Conservation (phyloP, 2,329 filamentous ascomycete species). For the Erysiphe pulchra region DNA sequence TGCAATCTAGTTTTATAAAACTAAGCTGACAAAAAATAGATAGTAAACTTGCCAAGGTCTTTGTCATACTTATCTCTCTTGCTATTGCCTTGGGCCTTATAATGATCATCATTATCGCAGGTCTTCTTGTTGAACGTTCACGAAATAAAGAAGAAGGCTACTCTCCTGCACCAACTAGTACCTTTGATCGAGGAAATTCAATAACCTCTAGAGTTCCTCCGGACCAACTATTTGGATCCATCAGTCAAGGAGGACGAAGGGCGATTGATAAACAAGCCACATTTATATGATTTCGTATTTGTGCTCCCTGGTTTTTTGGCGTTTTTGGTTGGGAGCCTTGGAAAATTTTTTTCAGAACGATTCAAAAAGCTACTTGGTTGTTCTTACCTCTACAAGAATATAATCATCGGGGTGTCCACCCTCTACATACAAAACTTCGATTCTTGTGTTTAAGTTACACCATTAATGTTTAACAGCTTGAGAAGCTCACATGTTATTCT, state of each 20-base stretch:
- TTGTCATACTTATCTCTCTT: constrained; percentile 57
- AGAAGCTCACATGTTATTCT: too few relatives aligned
- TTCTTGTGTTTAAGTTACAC: background rate
- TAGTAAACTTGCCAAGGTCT: constrained; percentile 41
- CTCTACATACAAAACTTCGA: background rate
- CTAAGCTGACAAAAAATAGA: constrained; percentile 14
- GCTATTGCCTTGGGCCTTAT: constrained; percentile 55
- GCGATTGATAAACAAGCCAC: constrained; percentile 10
- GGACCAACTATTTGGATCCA: constrained; percentile 20
- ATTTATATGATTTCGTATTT: constrained; percentile 8
- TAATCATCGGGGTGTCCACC: too few relatives aligned
- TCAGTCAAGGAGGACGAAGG: constrained; percentile 10
- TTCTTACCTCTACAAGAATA: too few relatives aligned
- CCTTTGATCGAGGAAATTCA: constrained; percentile 31
- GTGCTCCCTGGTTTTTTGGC: constrained; percentile 7
- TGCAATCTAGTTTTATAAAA: background rate
- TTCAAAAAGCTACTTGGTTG: too few relatives aligned
- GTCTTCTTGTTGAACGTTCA: constrained; percentile 48
- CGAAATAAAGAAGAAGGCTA: constrained; percentile 62
- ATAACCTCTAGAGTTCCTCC: constrained; percentile 33
- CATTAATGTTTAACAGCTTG: background rate
- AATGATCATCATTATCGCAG: constrained; percentile 50
- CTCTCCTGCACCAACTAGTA: constrained; percentile 43
- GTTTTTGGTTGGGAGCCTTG: background rate
- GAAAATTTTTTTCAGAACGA: background rate